phyloP scores from a whole-genome alignment of 345 rosid species.

The Syzygium oleosum region DNA sequence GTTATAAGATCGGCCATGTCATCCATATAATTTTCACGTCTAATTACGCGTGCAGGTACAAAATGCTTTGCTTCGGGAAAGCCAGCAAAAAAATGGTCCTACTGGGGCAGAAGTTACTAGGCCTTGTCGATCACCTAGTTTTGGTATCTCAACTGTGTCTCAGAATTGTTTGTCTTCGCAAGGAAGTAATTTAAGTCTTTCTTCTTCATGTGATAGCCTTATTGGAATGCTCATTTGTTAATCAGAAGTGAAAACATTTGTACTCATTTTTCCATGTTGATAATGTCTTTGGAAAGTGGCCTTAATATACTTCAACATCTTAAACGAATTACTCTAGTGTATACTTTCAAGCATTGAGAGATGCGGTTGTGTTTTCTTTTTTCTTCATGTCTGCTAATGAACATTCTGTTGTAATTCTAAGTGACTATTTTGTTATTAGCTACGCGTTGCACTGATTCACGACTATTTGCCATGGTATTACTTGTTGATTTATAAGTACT shows the following conservation, averaged over 20 bases:
- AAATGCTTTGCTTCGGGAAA: slow-evolving; percentile 85
- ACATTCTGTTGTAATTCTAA: neutral
- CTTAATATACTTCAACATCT: neutral
- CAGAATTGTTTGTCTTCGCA: neutral
- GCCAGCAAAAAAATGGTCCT: slow-evolving; percentile 91
- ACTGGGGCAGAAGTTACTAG: slow-evolving; percentile 97
- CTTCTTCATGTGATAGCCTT: neutral
- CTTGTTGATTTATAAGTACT: neutral
- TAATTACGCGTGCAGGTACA: slow-evolving; percentile 38
- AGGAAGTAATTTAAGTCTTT: neutral
- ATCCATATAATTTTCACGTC: neutral
- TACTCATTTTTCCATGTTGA: neutral
- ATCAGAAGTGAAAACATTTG: neutral
- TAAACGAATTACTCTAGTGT: neutral
- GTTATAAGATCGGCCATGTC: neutral
- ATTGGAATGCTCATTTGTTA: neutral
- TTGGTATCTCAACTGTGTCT: neutral
- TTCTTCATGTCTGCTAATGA: neutral
- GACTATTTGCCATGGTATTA: neutral
- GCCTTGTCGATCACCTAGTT: neutral
- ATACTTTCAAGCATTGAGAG: neutral
- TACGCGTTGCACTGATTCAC: neutral
- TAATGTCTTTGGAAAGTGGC: neutral
- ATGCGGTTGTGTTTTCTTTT: neutral
- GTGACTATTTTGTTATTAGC: neutral